A percentile compares a stretch with the other conserved stretches of the same genome.
Evolutionary conservation across 2,329 filamentous ascomycete genomes (phyloP).

Genomic region (Neospermospora avenae): DNA sequence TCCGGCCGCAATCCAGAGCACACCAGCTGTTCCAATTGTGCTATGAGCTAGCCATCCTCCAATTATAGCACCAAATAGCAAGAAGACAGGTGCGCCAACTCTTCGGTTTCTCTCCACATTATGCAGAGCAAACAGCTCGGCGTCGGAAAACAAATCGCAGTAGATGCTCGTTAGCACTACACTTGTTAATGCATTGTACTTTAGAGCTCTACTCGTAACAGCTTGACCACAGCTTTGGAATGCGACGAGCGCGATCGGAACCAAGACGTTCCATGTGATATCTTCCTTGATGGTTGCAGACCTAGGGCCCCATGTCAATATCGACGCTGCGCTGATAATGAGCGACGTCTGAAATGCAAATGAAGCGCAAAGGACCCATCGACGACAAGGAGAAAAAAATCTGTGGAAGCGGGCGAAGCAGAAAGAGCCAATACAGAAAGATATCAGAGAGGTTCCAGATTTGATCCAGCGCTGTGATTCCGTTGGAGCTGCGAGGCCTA

Average conservation of each 20-base stretch:
- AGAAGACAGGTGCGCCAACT: constrained; percentile 44
- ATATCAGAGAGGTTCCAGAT: constrained; percentile 64
- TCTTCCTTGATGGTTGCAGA: constrained; percentile 41
- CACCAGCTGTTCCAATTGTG: constrained; percentile 46
- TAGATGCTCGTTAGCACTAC: constrained; percentile 78
- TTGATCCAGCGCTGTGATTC: constrained; percentile 64
- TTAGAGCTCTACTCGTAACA: constrained; percentile 64
- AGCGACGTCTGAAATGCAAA: constrained; percentile 52
- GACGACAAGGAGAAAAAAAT: constrained; percentile 54
- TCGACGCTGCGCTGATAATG: constrained; percentile 49
- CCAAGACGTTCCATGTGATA: constrained; percentile 56
- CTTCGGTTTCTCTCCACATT: constrained; percentile 51
- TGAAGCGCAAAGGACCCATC: constrained; percentile 62
- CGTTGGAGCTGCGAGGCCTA: constrained; percentile 61
- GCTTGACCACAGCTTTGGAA: constrained; percentile 76
- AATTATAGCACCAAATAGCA: constrained; percentile 50
- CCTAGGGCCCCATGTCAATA: constrained; percentile 48
- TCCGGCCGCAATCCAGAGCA: constrained; percentile 39
- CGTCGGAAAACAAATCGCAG: constrained; percentile 74
- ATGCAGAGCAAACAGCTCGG: constrained; percentile 41
- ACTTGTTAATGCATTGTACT: constrained; percentile 66
- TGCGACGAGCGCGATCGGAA: constrained; percentile 66
- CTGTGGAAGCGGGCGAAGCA: constrained; percentile 69
- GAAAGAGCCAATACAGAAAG: constrained; percentile 71
- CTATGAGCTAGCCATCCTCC: constrained; percentile 52